Evolutionary conservation across 345 rosid genomes (phyloP), one percentile per base, ranked within the genome.

Genomic region (Pistacia atlantica): DNA sequence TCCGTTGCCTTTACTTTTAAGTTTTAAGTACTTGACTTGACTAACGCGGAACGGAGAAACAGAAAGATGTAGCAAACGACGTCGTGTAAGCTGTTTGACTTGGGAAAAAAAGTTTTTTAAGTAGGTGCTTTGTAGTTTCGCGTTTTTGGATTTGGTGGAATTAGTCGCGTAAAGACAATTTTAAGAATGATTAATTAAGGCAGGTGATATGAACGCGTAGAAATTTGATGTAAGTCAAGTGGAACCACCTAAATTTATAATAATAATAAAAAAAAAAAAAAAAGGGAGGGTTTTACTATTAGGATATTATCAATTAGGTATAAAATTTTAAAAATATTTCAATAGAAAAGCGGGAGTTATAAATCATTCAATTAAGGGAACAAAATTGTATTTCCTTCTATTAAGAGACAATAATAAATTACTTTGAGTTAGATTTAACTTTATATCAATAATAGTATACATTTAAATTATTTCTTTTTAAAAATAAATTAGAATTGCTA

Each of bases 1-100:
- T 84, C 88, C 84, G 87, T 12, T 22, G 65, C 77, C 66, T 48
- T 62, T 73, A 58, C 48, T 46, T 38, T 28, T 3, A 22, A 45
- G 22, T 18, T 8, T 73, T 37, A 11, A 22, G 78, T 54, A 45
- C 66, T 14, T 73, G 79, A 45, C 66, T 14, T 73, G 79, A 57
- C 46, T 64, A 65, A 66, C 75, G 78, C 66, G 60, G 73, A 77
- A 25, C 31, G 46, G 46, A 20, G 59, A 31, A 13, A 11, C 25
- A 12, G 10, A 59, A 25, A 2, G 4, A 1, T 7, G 57, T 14
- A 16, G 25, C 1, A 20, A 48, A 73, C 76, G 76, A 42, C 59
- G 48, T 72, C 76, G 68, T 33, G 2, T 62, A 0, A 11, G 11
- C 11, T 7, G 52, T 13, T 71, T 71, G 74, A 71, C 68, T 48